phyloP scores from a whole-genome alignment of 23 red algal species.

The Gracilariopsis chorda region DNA sequence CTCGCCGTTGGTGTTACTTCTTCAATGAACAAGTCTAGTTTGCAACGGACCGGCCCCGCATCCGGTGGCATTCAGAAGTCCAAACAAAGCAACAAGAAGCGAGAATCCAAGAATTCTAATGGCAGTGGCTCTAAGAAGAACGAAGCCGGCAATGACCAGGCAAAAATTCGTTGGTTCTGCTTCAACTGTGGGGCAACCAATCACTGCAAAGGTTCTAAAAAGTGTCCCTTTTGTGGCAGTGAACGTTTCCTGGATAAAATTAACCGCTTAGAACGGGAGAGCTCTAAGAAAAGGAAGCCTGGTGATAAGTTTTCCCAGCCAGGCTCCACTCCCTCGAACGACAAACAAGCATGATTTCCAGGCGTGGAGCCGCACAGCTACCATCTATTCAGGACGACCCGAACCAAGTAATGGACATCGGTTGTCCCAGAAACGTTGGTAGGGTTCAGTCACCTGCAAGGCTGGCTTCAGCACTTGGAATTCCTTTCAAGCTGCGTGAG shows the following conservation, averaged over 20 bases:
- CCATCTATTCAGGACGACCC: neutral
- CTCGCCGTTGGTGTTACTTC: neutral
- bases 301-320: neutral
- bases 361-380: neutral
- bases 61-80: no score
- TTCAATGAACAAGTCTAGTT: no score
- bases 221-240: neutral
- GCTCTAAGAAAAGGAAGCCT: neutral
- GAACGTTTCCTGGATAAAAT: neutral
- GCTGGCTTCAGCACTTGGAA: neutral
- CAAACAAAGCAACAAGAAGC: no score
- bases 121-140: neutral
- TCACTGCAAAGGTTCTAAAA: neutral
- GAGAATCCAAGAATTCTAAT: no score
- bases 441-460: neutral
- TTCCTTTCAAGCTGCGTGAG: neutral
- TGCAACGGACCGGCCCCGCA: no score
- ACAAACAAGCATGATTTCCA: neutral
- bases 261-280: neutral
- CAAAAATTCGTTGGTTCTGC: neutral
- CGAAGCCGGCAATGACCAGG: neutral
- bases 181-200: neutral
- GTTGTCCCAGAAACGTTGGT: conserved; percentile 17
- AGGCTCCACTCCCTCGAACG: neutral
- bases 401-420: conserved; percentile 29